These are phyloP conservation scores for Ettlia oleoabundans DNA, from an alignment of 139 green algal genomes.

Conservation along the genomic window DNA sequence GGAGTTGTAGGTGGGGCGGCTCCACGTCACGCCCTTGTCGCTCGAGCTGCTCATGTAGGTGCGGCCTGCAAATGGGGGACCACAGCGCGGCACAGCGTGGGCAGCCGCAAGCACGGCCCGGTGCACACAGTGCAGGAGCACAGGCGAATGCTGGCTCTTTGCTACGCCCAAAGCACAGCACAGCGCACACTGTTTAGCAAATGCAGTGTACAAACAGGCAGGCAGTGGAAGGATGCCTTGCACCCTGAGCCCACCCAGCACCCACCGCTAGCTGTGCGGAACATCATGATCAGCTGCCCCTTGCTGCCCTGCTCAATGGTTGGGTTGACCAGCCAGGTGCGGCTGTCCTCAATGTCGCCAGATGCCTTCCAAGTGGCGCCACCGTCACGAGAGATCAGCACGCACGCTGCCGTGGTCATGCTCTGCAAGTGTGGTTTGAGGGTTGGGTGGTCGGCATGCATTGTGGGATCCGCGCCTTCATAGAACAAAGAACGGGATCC, in stretches of 20 bases:
- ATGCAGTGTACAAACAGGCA: too few species aligned
- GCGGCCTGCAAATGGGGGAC: too few species aligned
- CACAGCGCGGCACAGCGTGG: too few species aligned
- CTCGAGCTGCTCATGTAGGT: conserved; percentile 32
- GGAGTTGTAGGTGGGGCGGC: neutral
- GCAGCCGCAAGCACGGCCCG: too few species aligned
- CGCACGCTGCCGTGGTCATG: conserved; percentile 28
- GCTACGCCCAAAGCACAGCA: too few species aligned
- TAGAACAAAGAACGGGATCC: neutral
- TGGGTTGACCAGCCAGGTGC: conserved; percentile 54
- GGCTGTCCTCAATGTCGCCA: conserved; percentile 35
- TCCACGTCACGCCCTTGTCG: conserved; percentile 46
- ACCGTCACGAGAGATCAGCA: conserved; percentile 31
- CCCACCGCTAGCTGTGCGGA: conserved; percentile 15
- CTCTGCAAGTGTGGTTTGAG: too few species aligned
- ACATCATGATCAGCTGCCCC: conserved; percentile 38
- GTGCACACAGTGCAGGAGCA: too few species aligned
- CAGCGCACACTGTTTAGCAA: too few species aligned
- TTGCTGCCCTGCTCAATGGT: conserved; percentile 35
- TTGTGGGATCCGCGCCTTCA: too few species aligned
- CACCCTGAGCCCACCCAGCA: neutral
- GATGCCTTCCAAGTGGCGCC: conserved; percentile 29
- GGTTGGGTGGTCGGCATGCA: too few species aligned
- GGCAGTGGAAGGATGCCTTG: too few species aligned
- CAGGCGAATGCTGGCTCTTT: too few species aligned